Conservation (phyloP, 805 yeast species). For the Yarrowia yakushimensis region DNA sequence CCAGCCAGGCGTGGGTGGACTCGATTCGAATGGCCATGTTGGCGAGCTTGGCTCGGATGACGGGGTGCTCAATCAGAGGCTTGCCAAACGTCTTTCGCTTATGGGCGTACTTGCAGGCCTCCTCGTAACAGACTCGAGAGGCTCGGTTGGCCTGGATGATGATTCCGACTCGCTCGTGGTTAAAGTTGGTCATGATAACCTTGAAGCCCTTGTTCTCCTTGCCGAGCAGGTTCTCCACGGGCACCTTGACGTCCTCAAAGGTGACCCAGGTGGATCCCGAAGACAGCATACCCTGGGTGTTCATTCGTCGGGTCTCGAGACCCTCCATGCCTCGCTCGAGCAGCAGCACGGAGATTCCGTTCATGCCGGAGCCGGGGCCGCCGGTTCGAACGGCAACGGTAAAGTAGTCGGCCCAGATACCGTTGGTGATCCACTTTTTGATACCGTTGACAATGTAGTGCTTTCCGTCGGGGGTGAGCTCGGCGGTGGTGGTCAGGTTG, state of each 20-base stretch:
- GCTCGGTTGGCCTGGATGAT: slow-evolving; percentile 42
- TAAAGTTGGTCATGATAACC: slow-evolving; percentile 44
- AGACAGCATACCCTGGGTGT: slow-evolving; percentile 43
- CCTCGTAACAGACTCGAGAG: slow-evolving; percentile 41
- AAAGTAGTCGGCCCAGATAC: slow-evolving; percentile 44
- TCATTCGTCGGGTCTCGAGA: slow-evolving; percentile 40
- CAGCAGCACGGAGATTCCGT: slow-evolving; percentile 41
- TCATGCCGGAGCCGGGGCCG: slow-evolving; percentile 39
- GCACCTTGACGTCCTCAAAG: slow-evolving; percentile 45
- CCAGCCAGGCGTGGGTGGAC: slow-evolving; percentile 42
- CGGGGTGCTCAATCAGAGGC: slow-evolving; percentile 42
- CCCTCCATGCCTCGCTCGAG: slow-evolving; percentile 41
- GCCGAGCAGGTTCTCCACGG: slow-evolving; percentile 42
- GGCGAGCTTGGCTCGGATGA: slow-evolving; percentile 44
- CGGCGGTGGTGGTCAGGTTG: slow-evolving; percentile 41
- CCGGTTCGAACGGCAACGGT: slow-evolving; percentile 47
- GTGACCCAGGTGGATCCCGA: slow-evolving; percentile 44
- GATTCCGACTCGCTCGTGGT: slow-evolving; percentile 44
- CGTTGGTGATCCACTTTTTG: slow-evolving; percentile 48
- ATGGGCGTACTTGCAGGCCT: slow-evolving; percentile 42
- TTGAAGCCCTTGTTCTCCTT: slow-evolving; percentile 43
- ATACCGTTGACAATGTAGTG: slow-evolving; percentile 42
- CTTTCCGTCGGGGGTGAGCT: slow-evolving; percentile 41
- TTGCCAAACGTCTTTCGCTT: slow-evolving; percentile 44
- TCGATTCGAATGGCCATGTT: slow-evolving; percentile 43